A percentile compares a stretch with the other conserved stretches of the same genome.
These are phyloP conservation scores for Boletus huronensis DNA, from an alignment of 768 basidiomycete genomes.

Conservation along the genomic window DNA sequence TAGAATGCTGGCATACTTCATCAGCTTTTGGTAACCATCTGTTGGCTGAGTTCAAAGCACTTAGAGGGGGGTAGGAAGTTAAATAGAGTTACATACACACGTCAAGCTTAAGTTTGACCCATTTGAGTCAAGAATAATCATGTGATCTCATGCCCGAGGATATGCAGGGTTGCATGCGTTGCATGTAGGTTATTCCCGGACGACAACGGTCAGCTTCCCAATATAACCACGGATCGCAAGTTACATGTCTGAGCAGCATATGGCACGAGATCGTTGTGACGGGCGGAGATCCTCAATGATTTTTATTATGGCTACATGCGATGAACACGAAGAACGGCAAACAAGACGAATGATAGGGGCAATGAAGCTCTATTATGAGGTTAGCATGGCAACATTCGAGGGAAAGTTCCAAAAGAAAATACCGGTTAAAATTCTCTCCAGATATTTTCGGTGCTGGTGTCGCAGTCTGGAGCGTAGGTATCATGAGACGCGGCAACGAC, in stretches of 20 bases:
- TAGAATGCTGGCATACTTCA: conserved; percentile 10
- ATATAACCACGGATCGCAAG: background rate
- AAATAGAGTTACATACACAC: conserved; percentile 21
- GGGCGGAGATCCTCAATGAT: conserved; percentile 5
- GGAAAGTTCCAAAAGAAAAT: conserved; percentile 8
- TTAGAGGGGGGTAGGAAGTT: background rate
- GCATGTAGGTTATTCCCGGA: conserved; percentile 1
- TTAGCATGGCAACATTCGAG: background rate
- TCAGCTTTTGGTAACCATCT: conserved; percentile 6
- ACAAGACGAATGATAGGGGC: conserved; percentile 3
- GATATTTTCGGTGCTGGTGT: conserved; percentile 19
- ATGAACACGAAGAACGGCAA: conserved; percentile 13
- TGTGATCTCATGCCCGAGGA: background rate
- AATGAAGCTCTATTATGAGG: conserved; percentile 2
- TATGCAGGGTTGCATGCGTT: background rate
- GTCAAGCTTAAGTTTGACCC: conserved; percentile 24
- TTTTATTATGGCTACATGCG: conserved; percentile 18
- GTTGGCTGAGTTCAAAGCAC: conserved; percentile 19
- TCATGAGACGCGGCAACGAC: conserved; percentile 38
- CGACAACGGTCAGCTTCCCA: conserved; percentile 6
- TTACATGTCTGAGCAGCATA: background rate
- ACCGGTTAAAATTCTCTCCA: conserved; percentile 34
- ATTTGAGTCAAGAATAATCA: conserved; percentile 1
- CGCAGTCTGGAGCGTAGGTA: conserved; percentile 26
- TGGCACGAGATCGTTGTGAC: background rate